phyloP scores from a whole-genome alignment of 2,329 filamentous ascomycete genomes.

The Emericellopsis cladophorae region DNA sequence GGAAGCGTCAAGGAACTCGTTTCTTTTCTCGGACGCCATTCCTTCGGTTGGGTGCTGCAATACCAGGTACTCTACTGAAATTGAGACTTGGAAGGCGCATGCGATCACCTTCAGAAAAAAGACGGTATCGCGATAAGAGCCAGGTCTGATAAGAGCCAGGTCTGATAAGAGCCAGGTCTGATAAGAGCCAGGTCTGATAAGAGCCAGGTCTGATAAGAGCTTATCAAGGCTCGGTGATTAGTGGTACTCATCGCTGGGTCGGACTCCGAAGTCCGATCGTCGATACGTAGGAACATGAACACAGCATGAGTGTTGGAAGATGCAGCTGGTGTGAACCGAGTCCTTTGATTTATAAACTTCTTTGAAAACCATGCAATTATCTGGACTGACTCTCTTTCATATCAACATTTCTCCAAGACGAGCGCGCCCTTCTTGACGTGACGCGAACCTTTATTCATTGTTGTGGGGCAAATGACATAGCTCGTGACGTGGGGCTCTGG shows the following conservation, averaged over 20 bases:
- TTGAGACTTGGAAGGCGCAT: not conserved
- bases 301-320: no score
- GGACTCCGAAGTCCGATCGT: no score
- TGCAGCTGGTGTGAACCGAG: no score
- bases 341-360: no score
- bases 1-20: slow-evolving; percentile 53
- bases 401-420: not conserved
- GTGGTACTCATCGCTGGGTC: no score
- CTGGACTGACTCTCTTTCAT: no score
- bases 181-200: not conserved
- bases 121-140: not conserved
- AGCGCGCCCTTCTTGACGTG: not conserved
- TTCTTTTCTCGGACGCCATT: slow-evolving; percentile 59
- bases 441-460: not conserved
- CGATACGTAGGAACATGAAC: no score
- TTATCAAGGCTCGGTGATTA: no score
- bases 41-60: not conserved
- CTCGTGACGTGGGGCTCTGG: slow-evolving; percentile 13
- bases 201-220: no score
- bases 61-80: not conserved
- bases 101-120: slow-evolving; percentile 2
- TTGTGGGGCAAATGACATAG: slow-evolving; percentile 7
- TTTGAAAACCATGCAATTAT: no score
- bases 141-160: no score
- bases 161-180: not conserved